Conservation (phyloP, 1,139 yeast genomes). For the Casaregolazyma lundiana region DNA sequence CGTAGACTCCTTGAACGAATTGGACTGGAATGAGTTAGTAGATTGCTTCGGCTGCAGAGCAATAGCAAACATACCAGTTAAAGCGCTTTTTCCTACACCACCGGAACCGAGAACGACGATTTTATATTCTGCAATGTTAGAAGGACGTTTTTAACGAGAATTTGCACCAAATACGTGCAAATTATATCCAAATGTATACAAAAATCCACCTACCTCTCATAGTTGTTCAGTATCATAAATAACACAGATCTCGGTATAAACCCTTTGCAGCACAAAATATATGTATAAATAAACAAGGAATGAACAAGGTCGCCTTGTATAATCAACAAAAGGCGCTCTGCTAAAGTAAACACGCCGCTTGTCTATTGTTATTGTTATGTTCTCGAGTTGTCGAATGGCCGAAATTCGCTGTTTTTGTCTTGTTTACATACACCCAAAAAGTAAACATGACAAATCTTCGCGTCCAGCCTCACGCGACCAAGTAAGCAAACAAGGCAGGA, state of each 20-base stretch:
- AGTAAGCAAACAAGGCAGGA: no score
- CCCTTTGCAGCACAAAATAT: no score
- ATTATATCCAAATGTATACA: not conserved
- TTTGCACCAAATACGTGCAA: no score
- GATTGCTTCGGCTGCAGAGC: no score
- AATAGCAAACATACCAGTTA: slow-evolving; percentile 43
- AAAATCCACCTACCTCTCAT: not conserved
- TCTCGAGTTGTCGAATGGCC: not conserved
- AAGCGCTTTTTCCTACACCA: slow-evolving; percentile 94
- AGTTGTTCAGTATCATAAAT: no score
- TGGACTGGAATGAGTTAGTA: slow-evolving; percentile 23
- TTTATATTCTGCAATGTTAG: slow-evolving; percentile 47
- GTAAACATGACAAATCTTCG: not conserved
- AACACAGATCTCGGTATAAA: no score
- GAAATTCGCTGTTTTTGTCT: not conserved
- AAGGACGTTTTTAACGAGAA: no score
- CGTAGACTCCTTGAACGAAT: slow-evolving; percentile 44
- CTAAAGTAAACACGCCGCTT: not conserved
- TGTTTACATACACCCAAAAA: slow-evolving; percentile 1
- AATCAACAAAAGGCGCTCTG: no score
- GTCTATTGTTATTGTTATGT: not conserved
- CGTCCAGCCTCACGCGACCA: no score
- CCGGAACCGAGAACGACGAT: slow-evolving; percentile 96
- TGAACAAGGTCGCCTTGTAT: no score
- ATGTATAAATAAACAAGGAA: no score